A percentile compares a stretch with the other conserved stretches of the same genome.
phyloP scores from a whole-genome alignment of 495 filamentous ascomycete species.

The Astrothelium subdiscretum region DNA sequence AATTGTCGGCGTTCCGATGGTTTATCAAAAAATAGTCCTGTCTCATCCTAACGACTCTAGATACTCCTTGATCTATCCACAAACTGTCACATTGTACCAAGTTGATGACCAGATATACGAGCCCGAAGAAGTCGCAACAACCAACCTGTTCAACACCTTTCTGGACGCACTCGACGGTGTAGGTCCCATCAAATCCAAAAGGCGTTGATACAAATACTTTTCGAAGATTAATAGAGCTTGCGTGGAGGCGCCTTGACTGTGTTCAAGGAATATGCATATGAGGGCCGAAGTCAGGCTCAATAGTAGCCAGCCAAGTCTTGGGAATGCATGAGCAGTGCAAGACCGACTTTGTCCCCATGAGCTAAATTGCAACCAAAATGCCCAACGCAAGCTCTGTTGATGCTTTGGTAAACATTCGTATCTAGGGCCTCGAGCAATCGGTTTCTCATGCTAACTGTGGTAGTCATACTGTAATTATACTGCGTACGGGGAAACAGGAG shows the following conservation, averaged over 20 bases:
- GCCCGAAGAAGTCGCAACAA: not conserved
- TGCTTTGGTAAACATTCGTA: not conserved
- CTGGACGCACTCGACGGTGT: constrained; percentile 10
- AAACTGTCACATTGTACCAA: constrained; percentile 13
- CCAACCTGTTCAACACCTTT: constrained; percentile 4
- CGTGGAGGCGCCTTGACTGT: not conserved
- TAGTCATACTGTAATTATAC: constrained; percentile 10
- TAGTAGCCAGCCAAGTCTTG: too few relatives aligned
- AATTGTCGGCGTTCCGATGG: too few relatives aligned
- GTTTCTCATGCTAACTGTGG: not conserved
- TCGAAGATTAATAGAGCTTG: not conserved
- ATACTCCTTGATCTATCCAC: constrained; percentile 15
- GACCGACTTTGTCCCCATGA: not conserved
- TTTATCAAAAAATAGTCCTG: not conserved
- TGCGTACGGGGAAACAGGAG: constrained; percentile 8
- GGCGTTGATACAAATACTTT: not conserved
- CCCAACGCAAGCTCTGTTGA: not conserved
- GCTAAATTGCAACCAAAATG: not conserved
- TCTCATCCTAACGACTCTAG: not conserved
- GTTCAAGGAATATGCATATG: too few relatives aligned
- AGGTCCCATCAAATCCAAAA: not conserved
- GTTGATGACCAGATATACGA: constrained; percentile 9
- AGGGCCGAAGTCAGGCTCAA: too few relatives aligned
- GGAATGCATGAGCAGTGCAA: not conserved
- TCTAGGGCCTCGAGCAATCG: not conserved